Percentiles rank a stretch among this genome's conserved stretches.
Conservation (phyloP, 306 rosid genomes). For the Gynostemma pentaphyllum region DNA sequence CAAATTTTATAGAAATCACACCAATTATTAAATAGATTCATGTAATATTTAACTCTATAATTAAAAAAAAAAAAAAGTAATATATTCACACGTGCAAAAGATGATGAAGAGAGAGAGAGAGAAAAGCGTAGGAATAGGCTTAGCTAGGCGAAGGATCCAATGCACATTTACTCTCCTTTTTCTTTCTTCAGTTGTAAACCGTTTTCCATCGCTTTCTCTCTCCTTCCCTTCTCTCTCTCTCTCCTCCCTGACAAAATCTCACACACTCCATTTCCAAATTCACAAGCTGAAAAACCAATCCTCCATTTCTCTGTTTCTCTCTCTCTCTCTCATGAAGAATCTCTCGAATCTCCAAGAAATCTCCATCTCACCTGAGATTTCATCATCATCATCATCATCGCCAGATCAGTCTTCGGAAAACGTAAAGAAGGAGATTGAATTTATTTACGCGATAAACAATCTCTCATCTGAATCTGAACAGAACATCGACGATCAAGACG, state of each 20-base stretch:
- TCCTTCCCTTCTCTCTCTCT: background rate
- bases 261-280: background rate
- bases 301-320: background rate
- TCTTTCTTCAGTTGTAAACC: conserved; percentile 9
- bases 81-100: background rate
- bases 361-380: background rate
- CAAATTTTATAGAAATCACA: no score
- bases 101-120: background rate
- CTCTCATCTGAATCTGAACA: background rate
- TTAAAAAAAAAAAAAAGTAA: background rate
- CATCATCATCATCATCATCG: background rate
- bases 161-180: background rate
- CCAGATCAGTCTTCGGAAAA: background rate
- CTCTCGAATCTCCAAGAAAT: conserved; percentile 5
- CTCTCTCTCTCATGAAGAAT: background rate
- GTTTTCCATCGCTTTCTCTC: conserved; percentile 9
- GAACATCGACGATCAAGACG: conserved; percentile 29
- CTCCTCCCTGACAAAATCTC: conserved; percentile 1
- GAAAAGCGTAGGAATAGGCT: background rate
- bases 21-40: no score
- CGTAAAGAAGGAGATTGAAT: background rate
- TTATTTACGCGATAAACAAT: background rate
- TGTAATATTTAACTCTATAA: no score
- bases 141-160: conserved; percentile 7
- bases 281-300: background rate